Evolutionary conservation across 306 rosid genomes (phyloP).

Genomic region (Gillenia trifoliata): DNA sequence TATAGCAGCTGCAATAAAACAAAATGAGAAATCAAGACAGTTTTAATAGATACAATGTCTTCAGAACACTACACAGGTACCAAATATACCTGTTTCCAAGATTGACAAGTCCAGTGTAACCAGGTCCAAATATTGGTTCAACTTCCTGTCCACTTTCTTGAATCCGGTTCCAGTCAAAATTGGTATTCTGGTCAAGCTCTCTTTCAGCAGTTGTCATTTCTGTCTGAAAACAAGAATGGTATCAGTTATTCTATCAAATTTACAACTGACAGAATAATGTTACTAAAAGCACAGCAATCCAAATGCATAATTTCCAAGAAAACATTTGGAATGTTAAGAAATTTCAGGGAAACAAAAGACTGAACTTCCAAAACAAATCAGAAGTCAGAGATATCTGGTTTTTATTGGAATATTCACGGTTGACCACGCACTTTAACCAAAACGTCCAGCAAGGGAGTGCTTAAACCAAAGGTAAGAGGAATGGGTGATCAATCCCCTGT

Average conservation of each 20-base stretch:
- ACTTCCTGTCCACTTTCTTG: slow-evolving; percentile 94
- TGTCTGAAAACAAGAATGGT: slow-evolving; percentile 52
- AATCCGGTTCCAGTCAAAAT: slow-evolving; percentile 93
- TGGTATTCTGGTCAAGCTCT: slow-evolving; percentile 95
- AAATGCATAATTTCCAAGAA: background rate
- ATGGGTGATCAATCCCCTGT: background rate
- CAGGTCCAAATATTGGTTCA: slow-evolving; percentile 89
- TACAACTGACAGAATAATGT: background rate
- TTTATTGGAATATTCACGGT: background rate
- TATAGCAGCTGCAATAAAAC: slow-evolving; percentile 76
- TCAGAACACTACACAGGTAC: slow-evolving; percentile 13
- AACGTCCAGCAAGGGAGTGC: background rate
- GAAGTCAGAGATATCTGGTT: background rate
- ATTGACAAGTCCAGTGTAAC: slow-evolving; percentile 90
- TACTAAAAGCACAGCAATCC: background rate
- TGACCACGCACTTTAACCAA: background rate
- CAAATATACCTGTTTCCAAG: slow-evolving; percentile 82
- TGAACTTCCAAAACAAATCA: background rate
- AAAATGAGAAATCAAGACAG: slow-evolving; percentile 20
- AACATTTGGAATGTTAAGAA: background rate
- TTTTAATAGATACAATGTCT: background rate
- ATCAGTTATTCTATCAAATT: background rate
- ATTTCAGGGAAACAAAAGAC: background rate
- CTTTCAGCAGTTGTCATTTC: slow-evolving; percentile 99
- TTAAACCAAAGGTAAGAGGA: background rate